Evolutionary conservation across 2,329 filamentous ascomycete species (phyloP).

Genomic region (Alternaria solani): DNA sequence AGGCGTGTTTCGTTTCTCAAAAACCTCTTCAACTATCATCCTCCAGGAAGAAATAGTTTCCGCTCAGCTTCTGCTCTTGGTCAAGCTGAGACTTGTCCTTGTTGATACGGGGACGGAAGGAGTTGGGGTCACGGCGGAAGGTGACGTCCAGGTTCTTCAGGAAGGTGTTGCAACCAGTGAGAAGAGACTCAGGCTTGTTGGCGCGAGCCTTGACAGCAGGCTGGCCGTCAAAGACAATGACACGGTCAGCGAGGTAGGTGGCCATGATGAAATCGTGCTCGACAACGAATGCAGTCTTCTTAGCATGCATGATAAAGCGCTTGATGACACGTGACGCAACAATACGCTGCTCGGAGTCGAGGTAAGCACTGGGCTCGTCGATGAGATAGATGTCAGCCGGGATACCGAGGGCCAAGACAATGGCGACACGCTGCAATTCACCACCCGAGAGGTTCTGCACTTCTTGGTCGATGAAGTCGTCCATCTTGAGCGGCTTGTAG

Average conservation of each 20-base stretch:
- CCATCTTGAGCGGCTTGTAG: conserved; percentile 98
- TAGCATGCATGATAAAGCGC: conserved; percentile 99
- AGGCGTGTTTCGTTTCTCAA: conserved; percentile 56
- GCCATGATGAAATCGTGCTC: conserved; percentile 99
- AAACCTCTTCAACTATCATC: conserved; percentile 77
- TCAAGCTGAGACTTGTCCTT: conserved; percentile 95
- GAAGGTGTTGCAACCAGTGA: conserved; percentile 96
- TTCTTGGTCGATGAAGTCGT: conserved; percentile 99
- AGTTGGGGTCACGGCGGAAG: conserved; percentile 96
- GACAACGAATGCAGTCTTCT: conserved; percentile 99
- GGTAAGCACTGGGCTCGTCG: conserved; percentile 85
- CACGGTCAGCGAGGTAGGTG: conserved; percentile 83
- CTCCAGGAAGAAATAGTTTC: conserved; percentile 99
- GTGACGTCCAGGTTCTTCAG: conserved; percentile 96
- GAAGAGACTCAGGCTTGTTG: conserved; percentile 87
- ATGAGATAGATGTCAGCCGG: conserved; percentile 99
- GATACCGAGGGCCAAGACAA: conserved; percentile 93
- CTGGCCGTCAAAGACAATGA: conserved; percentile 97
- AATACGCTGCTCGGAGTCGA: conserved; percentile 99
- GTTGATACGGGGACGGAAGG: conserved; percentile 97
- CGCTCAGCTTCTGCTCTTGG: conserved; percentile 92
- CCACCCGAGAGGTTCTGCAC: conserved; percentile 98
- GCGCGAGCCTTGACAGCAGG: conserved; percentile 88
- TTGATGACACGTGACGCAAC: conserved; percentile 97
- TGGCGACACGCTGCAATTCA: conserved; percentile 99